phyloP scores from a whole-genome alignment of 2,329 filamentous ascomycete species.

The Elsinoe fawcettii region DNA sequence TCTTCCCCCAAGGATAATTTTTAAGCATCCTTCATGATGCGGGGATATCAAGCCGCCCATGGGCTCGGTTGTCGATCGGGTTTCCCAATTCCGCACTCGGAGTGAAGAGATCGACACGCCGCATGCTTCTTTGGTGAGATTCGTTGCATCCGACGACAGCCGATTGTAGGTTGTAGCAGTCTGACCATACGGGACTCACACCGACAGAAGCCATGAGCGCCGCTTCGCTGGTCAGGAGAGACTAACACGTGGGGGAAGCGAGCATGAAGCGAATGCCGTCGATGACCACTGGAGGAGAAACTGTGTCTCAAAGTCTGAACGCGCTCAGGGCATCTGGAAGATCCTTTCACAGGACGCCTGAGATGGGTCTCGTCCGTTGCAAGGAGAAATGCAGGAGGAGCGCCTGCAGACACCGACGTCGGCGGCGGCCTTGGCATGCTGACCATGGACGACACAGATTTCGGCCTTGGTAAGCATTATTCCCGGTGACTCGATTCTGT shows the following conservation, averaged over 20 bases:
- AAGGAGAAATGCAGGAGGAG: background rate
- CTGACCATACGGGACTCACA: background rate
- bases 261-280: background rate
- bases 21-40: conserved; percentile 3
- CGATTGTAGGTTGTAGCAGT: background rate
- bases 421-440: background rate
- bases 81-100: conserved; percentile 2
- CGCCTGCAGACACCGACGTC: background rate
- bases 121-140: background rate
- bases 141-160: background rate
- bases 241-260: background rate
- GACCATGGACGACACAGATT: no score
- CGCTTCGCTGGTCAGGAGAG: background rate
- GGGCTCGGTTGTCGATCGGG: background rate
- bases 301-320: background rate
- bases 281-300: background rate
- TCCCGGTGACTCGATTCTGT: no score
- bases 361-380: background rate
- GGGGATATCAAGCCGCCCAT: conserved; percentile 3
- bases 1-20: conserved; percentile 4
- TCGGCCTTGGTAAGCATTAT: no score
- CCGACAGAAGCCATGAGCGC: background rate
- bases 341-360: background rate
- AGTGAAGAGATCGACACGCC: background rate
- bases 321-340: background rate